Conservation (phyloP, 495 filamentous ascomycete species). For the Collariella sp. region DNA sequence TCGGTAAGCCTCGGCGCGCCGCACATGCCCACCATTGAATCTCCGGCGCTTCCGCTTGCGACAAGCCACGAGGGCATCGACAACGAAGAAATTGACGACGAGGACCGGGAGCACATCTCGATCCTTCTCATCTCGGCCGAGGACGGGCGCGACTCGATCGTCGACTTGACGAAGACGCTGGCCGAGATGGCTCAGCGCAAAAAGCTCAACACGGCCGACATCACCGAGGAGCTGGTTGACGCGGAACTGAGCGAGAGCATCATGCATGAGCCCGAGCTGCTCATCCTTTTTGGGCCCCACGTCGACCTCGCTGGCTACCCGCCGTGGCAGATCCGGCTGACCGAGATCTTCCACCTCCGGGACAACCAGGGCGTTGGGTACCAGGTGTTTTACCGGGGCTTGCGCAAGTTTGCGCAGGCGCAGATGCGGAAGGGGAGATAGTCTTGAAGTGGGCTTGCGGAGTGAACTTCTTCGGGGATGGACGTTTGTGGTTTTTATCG, state of each 20-base stretch:
- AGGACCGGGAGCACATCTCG: constrained; percentile 44
- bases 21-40: constrained; percentile 52
- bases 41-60: constrained; percentile 20
- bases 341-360: constrained; percentile 77
- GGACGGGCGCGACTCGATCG: constrained; percentile 85
- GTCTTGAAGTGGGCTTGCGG: neutral
- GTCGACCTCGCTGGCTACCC: constrained; percentile 85
- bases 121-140: constrained; percentile 82
- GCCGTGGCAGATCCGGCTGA: constrained; percentile 89
- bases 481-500: neutral
- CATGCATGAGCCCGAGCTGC: constrained; percentile 77
- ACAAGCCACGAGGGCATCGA: neutral
- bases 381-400: constrained; percentile 76
- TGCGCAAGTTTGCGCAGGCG: constrained; percentile 77
- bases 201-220: constrained; percentile 69
- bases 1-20: constrained; percentile 67
- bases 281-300: constrained; percentile 74
- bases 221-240: constrained; percentile 80
- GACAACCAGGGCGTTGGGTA: constrained; percentile 79
- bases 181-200: constrained; percentile 88
- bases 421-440: constrained; percentile 85
- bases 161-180: constrained; percentile 90
- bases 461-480: neutral
- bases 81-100: constrained; percentile 13
- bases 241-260: constrained; percentile 65